Evolutionary conservation across 2,329 filamentous ascomycete genomes (phyloP).

Genomic region (Lojkania enalia): DNA sequence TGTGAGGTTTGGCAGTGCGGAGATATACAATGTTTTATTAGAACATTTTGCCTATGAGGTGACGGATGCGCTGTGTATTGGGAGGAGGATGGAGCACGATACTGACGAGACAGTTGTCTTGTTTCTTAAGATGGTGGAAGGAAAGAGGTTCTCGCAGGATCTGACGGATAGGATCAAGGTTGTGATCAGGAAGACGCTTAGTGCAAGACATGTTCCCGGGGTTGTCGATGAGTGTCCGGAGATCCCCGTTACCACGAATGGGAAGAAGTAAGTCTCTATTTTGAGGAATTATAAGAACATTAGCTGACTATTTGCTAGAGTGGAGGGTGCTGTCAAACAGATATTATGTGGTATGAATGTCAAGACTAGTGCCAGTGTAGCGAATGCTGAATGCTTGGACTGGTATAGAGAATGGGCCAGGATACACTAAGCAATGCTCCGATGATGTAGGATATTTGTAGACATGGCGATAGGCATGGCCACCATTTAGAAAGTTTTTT

Average conservation of each 20-base stretch:
- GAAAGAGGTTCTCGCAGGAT: constrained; percentile 60
- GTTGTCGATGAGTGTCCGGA: constrained; percentile 81
- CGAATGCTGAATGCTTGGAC: constrained; percentile 82
- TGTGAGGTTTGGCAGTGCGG: constrained; percentile 87
- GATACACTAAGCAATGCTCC: constrained; percentile 22
- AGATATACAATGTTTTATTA: constrained; percentile 94
- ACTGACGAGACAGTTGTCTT: constrained; percentile 84
- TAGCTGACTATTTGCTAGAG: constrained; percentile 53
- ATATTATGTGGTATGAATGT: constrained; percentile 86
- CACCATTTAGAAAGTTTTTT: no score
- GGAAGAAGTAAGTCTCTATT: constrained; percentile 75
- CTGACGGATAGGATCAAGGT: constrained; percentile 67
- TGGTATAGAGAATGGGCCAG: constrained; percentile 79
- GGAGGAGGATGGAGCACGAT: constrained; percentile 70
- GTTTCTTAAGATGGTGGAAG: constrained; percentile 77
- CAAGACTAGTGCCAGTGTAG: constrained; percentile 90
- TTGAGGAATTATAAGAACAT: not conserved
- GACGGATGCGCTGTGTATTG: constrained; percentile 86
- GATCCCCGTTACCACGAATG: constrained; percentile 90
- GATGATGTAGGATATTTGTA: not conserved
- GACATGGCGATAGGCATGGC: no score
- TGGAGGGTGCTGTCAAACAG: constrained; percentile 95
- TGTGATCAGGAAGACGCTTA: constrained; percentile 75
- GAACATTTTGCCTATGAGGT: constrained; percentile 78
- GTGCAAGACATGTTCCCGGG: constrained; percentile 84